Evolutionary conservation across 2,329 filamentous ascomycete species (phyloP).

Genomic region (Penicillium sp.): DNA sequence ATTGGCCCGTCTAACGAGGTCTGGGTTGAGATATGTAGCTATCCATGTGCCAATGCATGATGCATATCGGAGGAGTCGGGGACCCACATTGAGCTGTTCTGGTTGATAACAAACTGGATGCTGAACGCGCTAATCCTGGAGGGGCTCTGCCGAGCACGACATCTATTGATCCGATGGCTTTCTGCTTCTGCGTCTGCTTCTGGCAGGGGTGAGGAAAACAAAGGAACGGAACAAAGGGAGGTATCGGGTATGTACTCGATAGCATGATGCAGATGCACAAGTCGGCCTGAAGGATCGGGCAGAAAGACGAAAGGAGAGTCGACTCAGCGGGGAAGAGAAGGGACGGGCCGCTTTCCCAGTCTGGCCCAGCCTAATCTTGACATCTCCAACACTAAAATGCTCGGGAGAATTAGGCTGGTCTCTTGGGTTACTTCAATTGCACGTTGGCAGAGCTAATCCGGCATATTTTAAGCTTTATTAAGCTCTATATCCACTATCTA

Average conservation of each 20-base stretch:
- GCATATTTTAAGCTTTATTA: background rate
- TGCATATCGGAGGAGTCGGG: background rate
- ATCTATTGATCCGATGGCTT: background rate
- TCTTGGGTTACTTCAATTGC: background rate
- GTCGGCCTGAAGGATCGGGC: background rate
- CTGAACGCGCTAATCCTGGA: no score
- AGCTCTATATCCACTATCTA: background rate
- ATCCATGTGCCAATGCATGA: conserved; percentile 2
- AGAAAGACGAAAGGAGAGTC: background rate
- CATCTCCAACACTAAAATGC: background rate
- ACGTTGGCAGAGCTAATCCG: background rate
- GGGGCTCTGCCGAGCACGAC: background rate
- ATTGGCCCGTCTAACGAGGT: conserved; percentile 4
- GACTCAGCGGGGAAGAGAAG: background rate
- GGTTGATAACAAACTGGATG: conserved; percentile 1
- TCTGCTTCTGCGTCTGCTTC: background rate
- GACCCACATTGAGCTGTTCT: conserved; percentile 3
- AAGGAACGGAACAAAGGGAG: background rate
- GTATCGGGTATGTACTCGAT: no score
- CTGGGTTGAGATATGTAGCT: background rate
- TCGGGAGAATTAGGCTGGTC: background rate
- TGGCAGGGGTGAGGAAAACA: background rate
- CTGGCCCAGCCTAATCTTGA: background rate
- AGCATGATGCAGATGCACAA: background rate
- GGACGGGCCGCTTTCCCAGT: background rate